phyloP scores from a whole-genome alignment of 2,329 filamentous ascomycete genomes.

The Blastomyces parvus region DNA sequence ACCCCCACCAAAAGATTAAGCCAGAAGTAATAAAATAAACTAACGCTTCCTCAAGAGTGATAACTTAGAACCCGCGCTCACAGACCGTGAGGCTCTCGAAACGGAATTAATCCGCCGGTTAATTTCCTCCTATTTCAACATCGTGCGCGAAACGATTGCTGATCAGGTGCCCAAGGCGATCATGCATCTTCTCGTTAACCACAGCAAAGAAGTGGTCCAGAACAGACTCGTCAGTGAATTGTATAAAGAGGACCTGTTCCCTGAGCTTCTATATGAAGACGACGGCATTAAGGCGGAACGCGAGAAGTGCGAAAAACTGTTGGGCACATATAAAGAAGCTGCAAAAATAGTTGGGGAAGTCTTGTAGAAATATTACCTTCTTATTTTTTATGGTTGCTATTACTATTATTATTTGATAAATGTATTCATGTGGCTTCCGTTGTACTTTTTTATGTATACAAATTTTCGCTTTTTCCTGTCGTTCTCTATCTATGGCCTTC shows the following conservation, averaged over 20 bases:
- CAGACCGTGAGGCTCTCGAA: conserved; percentile 91
- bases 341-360: conserved; percentile 98
- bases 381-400: conserved; percentile 1
- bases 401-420: conserved; percentile 7
- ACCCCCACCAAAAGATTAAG: conserved; percentile 14
- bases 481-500: background rate
- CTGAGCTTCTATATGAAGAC: conserved; percentile 92
- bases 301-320: conserved; percentile 94
- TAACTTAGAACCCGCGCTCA: conserved; percentile 70
- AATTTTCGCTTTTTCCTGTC: background rate
- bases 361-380: conserved; percentile 43
- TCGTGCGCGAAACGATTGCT: conserved; percentile 95
- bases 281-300: conserved; percentile 94
- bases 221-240: conserved; percentile 92
- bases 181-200: conserved; percentile 97
- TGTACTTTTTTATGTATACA: background rate
- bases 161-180: conserved; percentile 98
- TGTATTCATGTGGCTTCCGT: background rate
- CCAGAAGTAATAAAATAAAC: background rate
- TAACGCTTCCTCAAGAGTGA: conserved; percentile 26
- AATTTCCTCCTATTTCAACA: conserved; percentile 98
- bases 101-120: conserved; percentile 93
- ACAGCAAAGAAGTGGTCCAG: conserved; percentile 96
- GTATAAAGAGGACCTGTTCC: conserved; percentile 84
- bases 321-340: conserved; percentile 92